Conservation (phyloP, 257 asterid genomes). For the Forsythia viridissima region DNA sequence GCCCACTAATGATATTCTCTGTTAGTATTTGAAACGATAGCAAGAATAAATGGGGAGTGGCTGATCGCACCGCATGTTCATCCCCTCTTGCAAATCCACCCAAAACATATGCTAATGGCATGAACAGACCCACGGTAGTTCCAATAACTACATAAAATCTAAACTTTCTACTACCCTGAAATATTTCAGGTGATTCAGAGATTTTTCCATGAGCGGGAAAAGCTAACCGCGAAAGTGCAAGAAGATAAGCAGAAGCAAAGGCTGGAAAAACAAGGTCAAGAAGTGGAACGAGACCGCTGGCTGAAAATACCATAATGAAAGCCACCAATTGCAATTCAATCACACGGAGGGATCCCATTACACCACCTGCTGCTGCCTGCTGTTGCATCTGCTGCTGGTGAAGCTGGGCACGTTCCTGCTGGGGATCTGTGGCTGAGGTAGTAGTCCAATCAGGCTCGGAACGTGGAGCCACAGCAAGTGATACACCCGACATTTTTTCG, state of each 20-base stretch:
- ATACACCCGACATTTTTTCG: conserved; percentile 58
- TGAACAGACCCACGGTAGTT: conserved; percentile 67
- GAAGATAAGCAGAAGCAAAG: conserved; percentile 53
- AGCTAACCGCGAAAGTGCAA: conserved; percentile 57
- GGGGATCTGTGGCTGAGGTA: background rate
- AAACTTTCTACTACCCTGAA: conserved; percentile 53
- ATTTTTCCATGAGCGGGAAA: conserved; percentile 51
- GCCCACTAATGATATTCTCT: conserved; percentile 71
- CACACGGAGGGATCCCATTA: conserved; percentile 89
- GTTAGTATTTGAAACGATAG: conserved; percentile 86
- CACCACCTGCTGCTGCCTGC: conserved; percentile 34
- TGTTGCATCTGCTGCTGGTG: conserved; percentile 11
- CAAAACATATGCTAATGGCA: conserved; percentile 85
- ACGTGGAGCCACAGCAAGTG: conserved; percentile 54
- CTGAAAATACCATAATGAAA: conserved; percentile 86
- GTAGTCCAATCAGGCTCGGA: conserved; percentile 27
- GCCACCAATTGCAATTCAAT: conserved; percentile 88
- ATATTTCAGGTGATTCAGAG: conserved; percentile 43
- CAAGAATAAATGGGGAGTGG: conserved; percentile 79
- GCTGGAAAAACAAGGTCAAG: conserved; percentile 75
- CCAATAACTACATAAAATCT: conserved; percentile 66
- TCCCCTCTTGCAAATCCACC: conserved; percentile 96
- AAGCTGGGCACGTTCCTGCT: background rate
- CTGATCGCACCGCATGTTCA: conserved; percentile 79
- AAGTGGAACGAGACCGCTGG: conserved; percentile 78